Percentiles rank a stretch among this genome's conserved stretches.
Conservation (phyloP, 106 monocot species). For the Dactylorhiza incarnata region DNA sequence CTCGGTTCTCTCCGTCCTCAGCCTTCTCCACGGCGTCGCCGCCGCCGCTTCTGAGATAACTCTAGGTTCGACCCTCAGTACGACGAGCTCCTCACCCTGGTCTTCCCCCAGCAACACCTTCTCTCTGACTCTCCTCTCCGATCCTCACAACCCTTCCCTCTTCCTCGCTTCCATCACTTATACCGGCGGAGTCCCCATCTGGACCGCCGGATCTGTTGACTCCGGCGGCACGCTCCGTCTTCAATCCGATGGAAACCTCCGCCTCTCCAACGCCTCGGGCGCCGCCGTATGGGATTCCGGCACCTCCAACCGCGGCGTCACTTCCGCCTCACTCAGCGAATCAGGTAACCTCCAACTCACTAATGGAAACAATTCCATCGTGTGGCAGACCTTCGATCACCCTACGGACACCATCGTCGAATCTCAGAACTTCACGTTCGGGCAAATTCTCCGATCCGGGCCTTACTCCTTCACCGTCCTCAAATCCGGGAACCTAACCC, state of each 20-base stretch:
- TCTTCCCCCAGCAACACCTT: slow-evolving; percentile 6
- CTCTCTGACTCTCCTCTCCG: not conserved
- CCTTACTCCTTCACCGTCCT: slow-evolving; percentile 53
- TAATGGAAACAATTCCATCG: slow-evolving; percentile 12
- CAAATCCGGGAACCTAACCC: slow-evolving; percentile 50
- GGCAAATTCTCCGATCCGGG: slow-evolving; percentile 32
- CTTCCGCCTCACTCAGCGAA: slow-evolving; percentile 36
- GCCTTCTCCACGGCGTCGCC: not conserved
- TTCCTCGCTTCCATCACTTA: slow-evolving; percentile 1
- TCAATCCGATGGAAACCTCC: slow-evolving; percentile 49
- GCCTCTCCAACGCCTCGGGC: slow-evolving; percentile 36
- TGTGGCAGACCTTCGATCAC: slow-evolving; percentile 67
- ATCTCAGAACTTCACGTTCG: slow-evolving; percentile 46
- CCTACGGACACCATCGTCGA: slow-evolving; percentile 59
- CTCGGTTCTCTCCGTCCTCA: not conserved
- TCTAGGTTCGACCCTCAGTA: not conserved
- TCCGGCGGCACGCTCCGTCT: slow-evolving; percentile 28
- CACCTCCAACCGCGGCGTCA: slow-evolving; percentile 36
- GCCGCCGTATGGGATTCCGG: slow-evolving; percentile 36
- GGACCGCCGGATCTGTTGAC: not conserved
- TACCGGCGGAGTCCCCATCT: slow-evolving; percentile 1
- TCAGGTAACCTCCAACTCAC: slow-evolving; percentile 46
- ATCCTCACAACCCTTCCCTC: slow-evolving; percentile 3
- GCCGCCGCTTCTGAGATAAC: not conserved
- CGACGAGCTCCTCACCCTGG: not conserved